Evolutionary conservation across 2,329 filamentous ascomycete species (phyloP), one percentile per base, ranked within the genome.

Genomic region (Coniochaeta prunicola): DNA sequence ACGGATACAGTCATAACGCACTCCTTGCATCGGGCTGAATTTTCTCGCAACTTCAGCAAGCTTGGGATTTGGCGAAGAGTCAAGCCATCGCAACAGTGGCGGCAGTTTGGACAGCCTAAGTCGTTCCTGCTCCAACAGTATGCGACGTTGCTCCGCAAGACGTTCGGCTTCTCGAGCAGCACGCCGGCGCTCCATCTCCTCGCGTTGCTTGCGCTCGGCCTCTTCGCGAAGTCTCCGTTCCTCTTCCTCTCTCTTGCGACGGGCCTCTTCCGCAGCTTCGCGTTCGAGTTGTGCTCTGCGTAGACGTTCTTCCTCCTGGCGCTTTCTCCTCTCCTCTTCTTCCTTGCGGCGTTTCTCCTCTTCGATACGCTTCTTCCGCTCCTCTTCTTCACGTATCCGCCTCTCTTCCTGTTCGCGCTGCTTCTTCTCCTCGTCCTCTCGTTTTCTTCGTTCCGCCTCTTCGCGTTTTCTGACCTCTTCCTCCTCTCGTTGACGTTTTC

Each of bases 1-100:
- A 15, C 77, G 77, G 59, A 88, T 85, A 4, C 83, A 87, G 68
- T 88, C 85, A 66, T 83, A 87, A 24, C 85, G 81, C 54, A 85
- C 82, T 17, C 85, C 85, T 63, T 83, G 78, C 61, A 86, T 80
- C 53, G 72, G 74, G 61, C 76, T 76, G 67, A 88, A 86, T 48
- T 79, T 79, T 57, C 78, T 73, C 4, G 83, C 82, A 55, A 84
- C 67, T 21, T 76, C 73, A 6, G 76, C 67, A 6, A 72, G 72
- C 67, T 80, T 83, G 15, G 83, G 79, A 60, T 85, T 78, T 6
- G 75, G 66, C 54, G 75, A 78, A 21, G 69, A 71, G 58, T 85
- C 79, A 26, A 88, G 77, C 84, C 85, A 88, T 54, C 79, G 80
- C 50, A 88, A 69, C 34, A 87, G 72, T 40, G 83, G 78, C 4